These are phyloP conservation scores for Nakaseomyces uthaithaninus DNA, from an alignment of 1,139 yeast species.

Conservation along the genomic window DNA sequence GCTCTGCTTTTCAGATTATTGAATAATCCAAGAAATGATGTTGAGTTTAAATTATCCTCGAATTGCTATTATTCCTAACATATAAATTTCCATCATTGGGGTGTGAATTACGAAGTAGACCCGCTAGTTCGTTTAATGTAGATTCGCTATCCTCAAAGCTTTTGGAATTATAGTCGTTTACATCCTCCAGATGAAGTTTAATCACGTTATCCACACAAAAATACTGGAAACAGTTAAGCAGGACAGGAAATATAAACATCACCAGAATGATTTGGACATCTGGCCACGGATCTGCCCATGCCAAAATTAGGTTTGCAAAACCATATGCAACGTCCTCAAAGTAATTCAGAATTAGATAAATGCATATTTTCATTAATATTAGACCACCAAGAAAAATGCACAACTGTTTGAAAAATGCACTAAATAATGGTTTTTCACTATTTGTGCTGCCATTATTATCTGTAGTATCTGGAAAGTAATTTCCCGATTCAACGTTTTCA, in stretches of 20 bases:
- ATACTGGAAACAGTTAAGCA: slow-evolving; percentile 82
- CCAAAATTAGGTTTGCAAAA: slow-evolving; percentile 53
- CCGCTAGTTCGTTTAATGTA: background rate
- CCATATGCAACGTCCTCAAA: slow-evolving; percentile 36
- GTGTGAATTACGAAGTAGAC: background rate
- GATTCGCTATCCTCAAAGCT: slow-evolving; percentile 4
- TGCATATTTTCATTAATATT: slow-evolving; percentile 46
- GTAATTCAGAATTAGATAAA: slow-evolving; percentile 52
- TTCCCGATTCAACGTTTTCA: slow-evolving; percentile 67
- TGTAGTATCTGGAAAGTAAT: slow-evolving; percentile 37
- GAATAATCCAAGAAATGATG: too few species aligned
- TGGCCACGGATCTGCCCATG: slow-evolving; percentile 77
- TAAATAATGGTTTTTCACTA: slow-evolving; percentile 43
- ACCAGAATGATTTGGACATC: slow-evolving; percentile 78
- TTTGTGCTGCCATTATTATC: slow-evolving; percentile 8
- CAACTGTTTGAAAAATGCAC: slow-evolving; percentile 67
- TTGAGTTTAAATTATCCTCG: slow-evolving; percentile 8
- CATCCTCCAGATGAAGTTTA: slow-evolving; percentile 40
- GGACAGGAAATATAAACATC: slow-evolving; percentile 69
- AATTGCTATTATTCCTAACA: background rate
- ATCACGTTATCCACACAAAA: slow-evolving; percentile 82
- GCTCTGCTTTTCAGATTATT: too few species aligned
- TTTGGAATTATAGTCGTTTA: slow-evolving; percentile 2
- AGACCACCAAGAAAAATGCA: slow-evolving; percentile 55
- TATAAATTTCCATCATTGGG: background rate